These are phyloP conservation scores for Selaginella tamariscina DNA, from an alignment of 75 land plant species.

Conservation along the genomic window DNA sequence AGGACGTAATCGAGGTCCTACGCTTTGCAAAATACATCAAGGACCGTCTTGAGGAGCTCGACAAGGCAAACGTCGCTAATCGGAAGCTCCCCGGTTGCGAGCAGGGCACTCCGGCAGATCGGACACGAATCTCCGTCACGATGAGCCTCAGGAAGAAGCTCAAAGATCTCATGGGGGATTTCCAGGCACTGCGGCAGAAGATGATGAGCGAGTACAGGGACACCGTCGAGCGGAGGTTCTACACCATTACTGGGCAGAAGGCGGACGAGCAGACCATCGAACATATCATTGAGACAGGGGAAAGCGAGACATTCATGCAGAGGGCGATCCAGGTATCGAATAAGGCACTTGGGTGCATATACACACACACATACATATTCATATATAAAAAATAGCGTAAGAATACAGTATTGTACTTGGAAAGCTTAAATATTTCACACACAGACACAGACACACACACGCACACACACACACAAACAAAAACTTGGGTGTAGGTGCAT, in stretches of 20 bases:
- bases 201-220: constrained; percentile 30
- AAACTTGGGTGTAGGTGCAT: no score
- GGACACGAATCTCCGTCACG: constrained; percentile 35
- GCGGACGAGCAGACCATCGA: constrained; percentile 32
- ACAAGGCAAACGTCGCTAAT: constrained; percentile 25
- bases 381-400: no score
- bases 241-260: constrained; percentile 9
- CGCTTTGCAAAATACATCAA: constrained; percentile 33
- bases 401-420: no score
- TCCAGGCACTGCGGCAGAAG: constrained; percentile 26
- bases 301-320: constrained; percentile 9
- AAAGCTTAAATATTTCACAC: no score
- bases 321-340: constrained; percentile 6
- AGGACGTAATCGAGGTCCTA: constrained; percentile 25
- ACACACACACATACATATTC: no score
- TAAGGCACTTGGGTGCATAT: no score
- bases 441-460: no score
- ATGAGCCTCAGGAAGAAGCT: constrained; percentile 34
- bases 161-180: constrained; percentile 37
- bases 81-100: constrained; percentile 18
- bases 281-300: constrained; percentile 25
- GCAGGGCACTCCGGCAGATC: constrained; percentile 31
- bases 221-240: constrained; percentile 27
- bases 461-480: no score
- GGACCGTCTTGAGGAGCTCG: constrained; percentile 25